phyloP scores from a whole-genome alignment of 148 eudicot genomes.

The Arbutus unedo region DNA sequence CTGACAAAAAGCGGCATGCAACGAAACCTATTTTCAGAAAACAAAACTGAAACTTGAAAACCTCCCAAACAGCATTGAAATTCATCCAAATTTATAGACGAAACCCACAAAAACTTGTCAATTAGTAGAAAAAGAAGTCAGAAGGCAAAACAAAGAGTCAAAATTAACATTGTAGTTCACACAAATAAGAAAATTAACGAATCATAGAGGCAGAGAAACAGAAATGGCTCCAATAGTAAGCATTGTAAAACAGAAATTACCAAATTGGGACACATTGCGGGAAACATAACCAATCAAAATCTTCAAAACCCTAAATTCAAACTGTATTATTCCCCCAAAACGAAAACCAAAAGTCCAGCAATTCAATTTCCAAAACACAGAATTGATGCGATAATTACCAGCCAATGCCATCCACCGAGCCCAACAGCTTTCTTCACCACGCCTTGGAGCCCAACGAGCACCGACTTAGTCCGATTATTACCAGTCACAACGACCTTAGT shows the following conservation, averaged over 20 bases:
- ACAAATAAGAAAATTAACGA: background rate
- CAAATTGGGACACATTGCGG: background rate
- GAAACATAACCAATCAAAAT: background rate
- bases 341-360: background rate
- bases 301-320: background rate
- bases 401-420: constrained; percentile 90
- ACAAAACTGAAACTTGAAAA: background rate
- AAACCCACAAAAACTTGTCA: background rate
- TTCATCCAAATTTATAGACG: background rate
- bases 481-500: constrained; percentile 78
- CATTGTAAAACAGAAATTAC: background rate
- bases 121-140: background rate
- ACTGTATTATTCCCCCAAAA: background rate
- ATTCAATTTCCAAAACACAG: background rate
- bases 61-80: background rate
- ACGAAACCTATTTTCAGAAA: constrained; percentile 7
- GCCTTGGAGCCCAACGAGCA: constrained; percentile 70
- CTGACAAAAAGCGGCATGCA: constrained; percentile 11
- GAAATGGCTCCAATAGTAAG: background rate
- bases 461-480: constrained; percentile 71
- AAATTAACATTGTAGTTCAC: background rate
- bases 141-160: background rate
- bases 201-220: background rate
- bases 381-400: constrained; percentile 37
- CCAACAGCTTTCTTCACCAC: constrained; percentile 81